Evolutionary conservation across 108 stramenopile species (phyloP).

Genomic region (Cyclotella sp.): DNA sequence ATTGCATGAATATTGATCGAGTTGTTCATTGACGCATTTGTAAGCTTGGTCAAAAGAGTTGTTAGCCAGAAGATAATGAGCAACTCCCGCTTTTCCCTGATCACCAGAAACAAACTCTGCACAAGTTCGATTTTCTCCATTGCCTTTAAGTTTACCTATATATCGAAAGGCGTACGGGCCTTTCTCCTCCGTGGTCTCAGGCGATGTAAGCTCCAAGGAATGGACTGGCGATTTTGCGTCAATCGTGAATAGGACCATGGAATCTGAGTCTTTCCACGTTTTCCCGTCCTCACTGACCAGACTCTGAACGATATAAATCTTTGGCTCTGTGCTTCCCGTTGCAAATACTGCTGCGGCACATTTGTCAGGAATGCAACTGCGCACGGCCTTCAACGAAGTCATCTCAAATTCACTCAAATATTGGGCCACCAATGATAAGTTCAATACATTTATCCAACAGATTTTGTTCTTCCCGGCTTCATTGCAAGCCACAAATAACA

Average conservation of each 20-base stretch:
- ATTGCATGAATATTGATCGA: slow-evolving; percentile 1
- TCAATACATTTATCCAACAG: slow-evolving; percentile 35
- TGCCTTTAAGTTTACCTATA: not conserved
- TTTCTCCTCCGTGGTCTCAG: slow-evolving; percentile 2
- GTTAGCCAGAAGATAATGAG: slow-evolving; percentile 53
- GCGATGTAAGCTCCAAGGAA: slow-evolving; percentile 1
- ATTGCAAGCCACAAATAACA: slow-evolving; percentile 11
- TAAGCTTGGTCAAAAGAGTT: slow-evolving; percentile 58
- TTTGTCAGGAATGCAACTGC: slow-evolving; percentile 15
- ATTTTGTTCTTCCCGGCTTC: not conserved
- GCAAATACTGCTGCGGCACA: slow-evolving; percentile 37
- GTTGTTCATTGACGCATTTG: slow-evolving; percentile 30
- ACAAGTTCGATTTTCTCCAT: not conserved
- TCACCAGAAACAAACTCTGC: slow-evolving; percentile 37
- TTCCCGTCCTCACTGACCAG: slow-evolving; percentile 12
- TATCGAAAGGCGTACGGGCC: slow-evolving; percentile 31
- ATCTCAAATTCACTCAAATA: not conserved
- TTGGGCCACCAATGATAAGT: slow-evolving; percentile 23
- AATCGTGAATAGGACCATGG: slow-evolving; percentile 32
- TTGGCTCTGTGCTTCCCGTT: slow-evolving; percentile 11
- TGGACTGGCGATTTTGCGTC: slow-evolving; percentile 6
- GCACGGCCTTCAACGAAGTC: slow-evolving; percentile 18
- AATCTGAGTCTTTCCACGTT: slow-evolving; percentile 6
- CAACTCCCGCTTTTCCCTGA: slow-evolving; percentile 37
- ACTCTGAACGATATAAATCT: slow-evolving; percentile 29